phyloP scores from a whole-genome alignment of 192 early-diverging fungal genomes.

The Umbelopsis sp. region DNA sequence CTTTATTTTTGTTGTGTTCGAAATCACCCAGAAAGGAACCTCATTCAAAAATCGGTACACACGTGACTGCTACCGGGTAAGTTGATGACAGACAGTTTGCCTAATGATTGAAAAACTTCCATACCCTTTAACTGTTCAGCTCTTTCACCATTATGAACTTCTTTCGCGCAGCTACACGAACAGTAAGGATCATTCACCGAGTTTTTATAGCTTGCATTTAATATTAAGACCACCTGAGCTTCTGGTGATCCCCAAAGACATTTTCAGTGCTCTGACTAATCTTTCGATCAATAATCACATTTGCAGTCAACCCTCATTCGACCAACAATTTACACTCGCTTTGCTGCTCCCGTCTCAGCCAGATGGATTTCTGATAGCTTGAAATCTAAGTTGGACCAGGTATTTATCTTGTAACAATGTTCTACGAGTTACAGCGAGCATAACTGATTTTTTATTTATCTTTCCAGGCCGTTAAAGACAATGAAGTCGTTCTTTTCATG shows the following conservation, averaged over 20 bases:
- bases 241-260: background rate
- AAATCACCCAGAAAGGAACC: too few species aligned
- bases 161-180: constrained; percentile 28
- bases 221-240: background rate
- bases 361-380: constrained; percentile 30
- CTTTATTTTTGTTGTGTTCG: too few species aligned
- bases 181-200: constrained; percentile 13
- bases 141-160: constrained; percentile 26
- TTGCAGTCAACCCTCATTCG: constrained; percentile 23
- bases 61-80: too few species aligned
- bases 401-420: background rate
- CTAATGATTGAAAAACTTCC: background rate
- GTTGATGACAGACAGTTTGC: background rate
- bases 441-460: background rate
- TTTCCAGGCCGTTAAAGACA: constrained; percentile 58
- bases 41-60: too few species aligned
- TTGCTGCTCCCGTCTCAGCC: constrained; percentile 20
- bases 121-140: background rate
- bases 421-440: background rate
- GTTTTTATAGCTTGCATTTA: background rate
- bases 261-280: background rate
- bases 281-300: background rate
- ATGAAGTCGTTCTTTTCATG: constrained; percentile 91
- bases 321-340: constrained; percentile 21
- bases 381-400: constrained; percentile 26